Evolutionary conservation across 2,329 filamentous ascomycete species (phyloP).

Genomic region (Calonectria pteridis): DNA sequence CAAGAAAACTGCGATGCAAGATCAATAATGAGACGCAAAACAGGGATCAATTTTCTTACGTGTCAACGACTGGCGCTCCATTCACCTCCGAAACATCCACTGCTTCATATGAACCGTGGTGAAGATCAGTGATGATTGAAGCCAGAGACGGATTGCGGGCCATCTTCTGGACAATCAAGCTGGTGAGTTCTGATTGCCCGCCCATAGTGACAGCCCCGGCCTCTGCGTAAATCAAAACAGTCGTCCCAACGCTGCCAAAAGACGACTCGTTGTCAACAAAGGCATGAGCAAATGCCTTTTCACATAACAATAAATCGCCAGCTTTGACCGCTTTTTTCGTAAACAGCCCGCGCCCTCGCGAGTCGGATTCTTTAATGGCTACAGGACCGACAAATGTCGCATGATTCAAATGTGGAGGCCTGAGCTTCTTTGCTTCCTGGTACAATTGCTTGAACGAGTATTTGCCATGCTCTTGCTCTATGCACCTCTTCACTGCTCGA

Average conservation of each 20-base stretch:
- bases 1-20: slow-evolving; percentile 54
- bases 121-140: slow-evolving; percentile 44
- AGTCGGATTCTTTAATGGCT: slow-evolving; percentile 53
- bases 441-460: slow-evolving; percentile 56
- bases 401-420: slow-evolving; percentile 59
- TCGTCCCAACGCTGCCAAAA: not conserved
- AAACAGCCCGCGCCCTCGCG: slow-evolving; percentile 64
- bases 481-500: not conserved
- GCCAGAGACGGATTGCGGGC: slow-evolving; percentile 50
- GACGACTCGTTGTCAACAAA: slow-evolving; percentile 43
- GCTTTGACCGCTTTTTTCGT: slow-evolving; percentile 59
- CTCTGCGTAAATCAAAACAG: slow-evolving; percentile 53
- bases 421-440: slow-evolving; percentile 47
- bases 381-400: slow-evolving; percentile 60
- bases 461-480: slow-evolving; percentile 54
- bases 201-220: slow-evolving; percentile 50
- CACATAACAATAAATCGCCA: slow-evolving; percentile 66
- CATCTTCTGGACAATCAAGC: slow-evolving; percentile 59
- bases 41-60: slow-evolving; percentile 46
- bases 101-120: slow-evolving; percentile 54
- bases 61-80: slow-evolving; percentile 57
- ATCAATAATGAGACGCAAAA: not conserved
- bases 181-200: slow-evolving; percentile 56
- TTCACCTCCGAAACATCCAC: slow-evolving; percentile 43
- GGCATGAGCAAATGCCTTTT: slow-evolving; percentile 65